Percentiles rank a stretch among this genome's conserved stretches.
Evolutionary conservation across 257 asterid genomes (phyloP).

Genomic region (Forsythia viridissima): DNA sequence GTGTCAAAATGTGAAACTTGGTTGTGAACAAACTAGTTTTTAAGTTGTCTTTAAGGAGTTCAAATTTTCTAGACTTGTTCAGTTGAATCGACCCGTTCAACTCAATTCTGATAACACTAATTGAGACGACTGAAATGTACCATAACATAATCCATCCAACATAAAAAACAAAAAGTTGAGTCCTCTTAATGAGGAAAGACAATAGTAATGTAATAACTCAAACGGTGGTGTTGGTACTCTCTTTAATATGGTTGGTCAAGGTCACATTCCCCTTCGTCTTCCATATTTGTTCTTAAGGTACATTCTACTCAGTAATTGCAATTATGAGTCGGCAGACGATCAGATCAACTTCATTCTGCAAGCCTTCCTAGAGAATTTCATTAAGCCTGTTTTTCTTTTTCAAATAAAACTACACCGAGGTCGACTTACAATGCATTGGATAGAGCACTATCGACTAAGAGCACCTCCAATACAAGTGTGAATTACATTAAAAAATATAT

Average conservation of each 20-base stretch:
- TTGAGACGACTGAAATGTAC: not conserved
- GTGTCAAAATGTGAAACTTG: too few relatives aligned
- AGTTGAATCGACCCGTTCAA: not conserved
- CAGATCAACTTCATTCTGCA: not conserved
- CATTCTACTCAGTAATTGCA: not conserved
- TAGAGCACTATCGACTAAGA: too few relatives aligned
- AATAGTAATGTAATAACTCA: slow-evolving; percentile 21
- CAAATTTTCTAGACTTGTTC: not conserved
- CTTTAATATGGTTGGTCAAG: slow-evolving; percentile 30
- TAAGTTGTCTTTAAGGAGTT: too few relatives aligned
- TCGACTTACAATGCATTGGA: too few relatives aligned
- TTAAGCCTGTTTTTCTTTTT: not conserved
- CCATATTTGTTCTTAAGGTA: not conserved
- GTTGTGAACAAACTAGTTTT: too few relatives aligned
- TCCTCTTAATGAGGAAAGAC: slow-evolving; percentile 18
- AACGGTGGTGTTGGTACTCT: slow-evolving; percentile 29
- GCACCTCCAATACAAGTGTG: too few relatives aligned
- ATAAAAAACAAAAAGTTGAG: slow-evolving; percentile 8
- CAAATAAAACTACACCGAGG: too few relatives aligned
- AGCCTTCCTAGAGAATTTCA: not conserved
- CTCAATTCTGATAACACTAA: not conserved
- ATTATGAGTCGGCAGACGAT: not conserved
- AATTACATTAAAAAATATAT: too few relatives aligned
- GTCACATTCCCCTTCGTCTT: slow-evolving; percentile 18
- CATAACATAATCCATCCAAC: not conserved